These are phyloP conservation scores for Populus hybrid DNA, from an alignment of 441 rosid species.

Conservation along the genomic window DNA sequence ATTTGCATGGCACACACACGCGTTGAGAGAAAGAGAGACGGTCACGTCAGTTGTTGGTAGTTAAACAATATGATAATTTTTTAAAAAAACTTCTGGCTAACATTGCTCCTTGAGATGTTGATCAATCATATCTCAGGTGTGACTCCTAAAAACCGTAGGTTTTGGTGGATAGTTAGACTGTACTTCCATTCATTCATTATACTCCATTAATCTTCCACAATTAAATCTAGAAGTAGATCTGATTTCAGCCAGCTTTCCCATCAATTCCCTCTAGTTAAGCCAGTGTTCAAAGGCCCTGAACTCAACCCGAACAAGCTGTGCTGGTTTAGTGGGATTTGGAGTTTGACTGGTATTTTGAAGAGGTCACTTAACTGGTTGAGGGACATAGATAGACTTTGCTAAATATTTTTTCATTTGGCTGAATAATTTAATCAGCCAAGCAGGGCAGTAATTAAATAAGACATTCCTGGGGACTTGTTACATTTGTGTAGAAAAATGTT, in stretches of 20 bases:
- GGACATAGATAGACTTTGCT: not conserved
- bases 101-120: not conserved
- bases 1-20: not conserved
- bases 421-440: not conserved
- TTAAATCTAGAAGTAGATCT: not conserved
- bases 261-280: not conserved
- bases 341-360: not conserved
- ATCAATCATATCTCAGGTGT: not conserved
- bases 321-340: not conserved
- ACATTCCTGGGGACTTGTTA: not conserved
- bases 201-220: not conserved
- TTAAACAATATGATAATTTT: no score
- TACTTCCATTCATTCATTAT: not conserved
- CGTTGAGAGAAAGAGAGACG: not conserved
- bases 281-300: not conserved
- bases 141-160: not conserved
- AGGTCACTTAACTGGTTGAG: not conserved
- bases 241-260: not conserved
- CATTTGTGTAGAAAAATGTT: not conserved
- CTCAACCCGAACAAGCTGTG: not conserved
- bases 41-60: not conserved
- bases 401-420: not conserved
- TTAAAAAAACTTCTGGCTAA: not conserved
- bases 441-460: not conserved
- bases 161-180: not conserved